Evolutionary conservation across 225 moss, liverwort and hornwort genomes (phyloP).

Genomic region (Rhytidiadelphus loreus): DNA sequence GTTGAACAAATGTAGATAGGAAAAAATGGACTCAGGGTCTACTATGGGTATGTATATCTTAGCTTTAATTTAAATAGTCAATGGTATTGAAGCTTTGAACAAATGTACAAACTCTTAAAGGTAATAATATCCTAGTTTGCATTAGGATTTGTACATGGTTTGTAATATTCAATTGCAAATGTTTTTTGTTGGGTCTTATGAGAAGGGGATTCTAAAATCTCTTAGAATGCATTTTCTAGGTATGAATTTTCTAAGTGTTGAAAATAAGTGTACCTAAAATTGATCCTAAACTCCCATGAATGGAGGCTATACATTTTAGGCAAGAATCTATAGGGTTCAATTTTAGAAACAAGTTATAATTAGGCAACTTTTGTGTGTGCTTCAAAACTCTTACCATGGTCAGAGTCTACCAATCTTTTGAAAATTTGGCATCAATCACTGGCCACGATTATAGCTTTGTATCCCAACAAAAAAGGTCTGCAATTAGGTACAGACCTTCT

Average conservation of each 20-base stretch:
- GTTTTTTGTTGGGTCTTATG: accelerated
- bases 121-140: no score
- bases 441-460: background rate
- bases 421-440: background rate
- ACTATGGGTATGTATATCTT: no score
- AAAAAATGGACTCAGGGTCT: accelerated
- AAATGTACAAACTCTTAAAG: background rate
- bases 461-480: background rate
- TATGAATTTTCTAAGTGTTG: background rate
- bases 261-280: background rate
- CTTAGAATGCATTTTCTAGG: accelerated
- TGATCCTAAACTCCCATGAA: background rate
- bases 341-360: no score
- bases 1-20: background rate
- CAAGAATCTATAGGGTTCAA: background rate
- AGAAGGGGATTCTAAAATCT: accelerated
- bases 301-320: background rate
- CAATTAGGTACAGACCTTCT: no score
- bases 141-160: background rate
- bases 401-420: background rate
- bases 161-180: background rate
- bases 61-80: no score
- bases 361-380: no score
- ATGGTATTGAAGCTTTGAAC: background rate
- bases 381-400: background rate